These are phyloP conservation scores for Fimicolochytrium jonesii DNA, from an alignment of 192 early-diverging fungal species.

Conservation along the genomic window DNA sequence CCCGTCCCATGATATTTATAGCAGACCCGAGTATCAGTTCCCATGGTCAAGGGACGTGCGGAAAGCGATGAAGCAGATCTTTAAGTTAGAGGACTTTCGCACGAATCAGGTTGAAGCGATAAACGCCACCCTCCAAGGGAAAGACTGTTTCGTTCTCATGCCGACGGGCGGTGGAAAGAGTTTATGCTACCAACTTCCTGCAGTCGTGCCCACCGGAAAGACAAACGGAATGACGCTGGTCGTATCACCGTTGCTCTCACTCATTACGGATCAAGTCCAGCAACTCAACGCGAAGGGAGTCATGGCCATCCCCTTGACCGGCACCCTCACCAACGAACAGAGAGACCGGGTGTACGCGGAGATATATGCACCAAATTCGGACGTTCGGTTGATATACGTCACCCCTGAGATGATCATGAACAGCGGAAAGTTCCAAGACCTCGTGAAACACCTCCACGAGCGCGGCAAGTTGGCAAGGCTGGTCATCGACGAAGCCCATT, in stretches of 20 bases:
- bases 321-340: conserved; percentile 48
- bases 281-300: conserved; percentile 66
- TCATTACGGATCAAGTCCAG: conserved; percentile 92
- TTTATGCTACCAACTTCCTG: conserved; percentile 92
- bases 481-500: conserved; percentile 97
- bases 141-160: conserved; percentile 96
- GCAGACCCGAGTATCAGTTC: conserved; percentile 25
- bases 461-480: conserved; percentile 74
- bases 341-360: conserved; percentile 55
- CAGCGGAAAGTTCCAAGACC: conserved; percentile 53
- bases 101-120: conserved; percentile 85
- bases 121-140: conserved; percentile 74
- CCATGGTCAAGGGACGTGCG: conserved; percentile 72
- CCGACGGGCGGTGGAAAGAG: conserved; percentile 97
- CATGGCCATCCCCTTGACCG: conserved; percentile 52
- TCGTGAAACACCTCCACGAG: conserved; percentile 52
- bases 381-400: conserved; percentile 72
- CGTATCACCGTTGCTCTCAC: conserved; percentile 88
- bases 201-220: conserved; percentile 57
- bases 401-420: conserved; percentile 79
- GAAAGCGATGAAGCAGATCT: conserved; percentile 62
- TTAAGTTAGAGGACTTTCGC: conserved; percentile 73
- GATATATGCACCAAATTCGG: conserved; percentile 41
- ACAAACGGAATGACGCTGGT: conserved; percentile 78
- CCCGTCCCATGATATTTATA: neutral